A percentile compares a stretch with the other conserved stretches of the same genome.
Evolutionary conservation across 2,329 filamentous ascomycete genomes (phyloP).

Genomic region (Neofusicoccum laricinum): DNA sequence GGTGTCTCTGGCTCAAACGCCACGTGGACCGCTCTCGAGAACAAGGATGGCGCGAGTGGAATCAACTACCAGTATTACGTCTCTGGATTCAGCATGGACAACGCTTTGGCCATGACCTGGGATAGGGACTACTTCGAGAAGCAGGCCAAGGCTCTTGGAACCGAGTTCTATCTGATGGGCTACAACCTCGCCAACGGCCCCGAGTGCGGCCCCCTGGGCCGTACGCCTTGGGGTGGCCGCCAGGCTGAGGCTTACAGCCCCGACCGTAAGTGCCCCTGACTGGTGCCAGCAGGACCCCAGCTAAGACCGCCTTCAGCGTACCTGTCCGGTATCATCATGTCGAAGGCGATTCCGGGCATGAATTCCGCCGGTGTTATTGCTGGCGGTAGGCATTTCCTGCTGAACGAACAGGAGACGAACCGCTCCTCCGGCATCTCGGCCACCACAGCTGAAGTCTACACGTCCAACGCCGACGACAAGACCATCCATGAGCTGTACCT

Average conservation of each 20-base stretch:
- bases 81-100: constrained; percentile 23
- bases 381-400: constrained; percentile 25
- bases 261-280: not conserved
- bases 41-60: constrained; percentile 23
- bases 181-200: constrained; percentile 24
- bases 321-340: not conserved
- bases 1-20: constrained; percentile 12
- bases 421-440: constrained; percentile 12
- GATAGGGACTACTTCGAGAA: constrained; percentile 20
- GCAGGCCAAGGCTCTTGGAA: constrained; percentile 20
- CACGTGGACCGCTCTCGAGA: constrained; percentile 22
- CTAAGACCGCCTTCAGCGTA: not conserved
- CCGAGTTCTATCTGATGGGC: constrained; percentile 23
- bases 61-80: constrained; percentile 25
- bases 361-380: constrained; percentile 4
- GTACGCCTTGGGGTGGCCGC: constrained; percentile 8
- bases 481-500: constrained; percentile 30
- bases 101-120: constrained; percentile 26
- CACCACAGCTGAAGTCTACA: not conserved
- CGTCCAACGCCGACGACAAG: constrained; percentile 25
- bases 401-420: constrained; percentile 31
- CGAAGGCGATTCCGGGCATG: constrained; percentile 3
- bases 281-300: not conserved
- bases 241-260: constrained; percentile 7
- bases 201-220: constrained; percentile 3